A percentile compares a stretch with the other conserved stretches of the same genome.
Conservation (phyloP, 2,329 filamentous ascomycete species). For the Trichoderma aggressivum region DNA sequence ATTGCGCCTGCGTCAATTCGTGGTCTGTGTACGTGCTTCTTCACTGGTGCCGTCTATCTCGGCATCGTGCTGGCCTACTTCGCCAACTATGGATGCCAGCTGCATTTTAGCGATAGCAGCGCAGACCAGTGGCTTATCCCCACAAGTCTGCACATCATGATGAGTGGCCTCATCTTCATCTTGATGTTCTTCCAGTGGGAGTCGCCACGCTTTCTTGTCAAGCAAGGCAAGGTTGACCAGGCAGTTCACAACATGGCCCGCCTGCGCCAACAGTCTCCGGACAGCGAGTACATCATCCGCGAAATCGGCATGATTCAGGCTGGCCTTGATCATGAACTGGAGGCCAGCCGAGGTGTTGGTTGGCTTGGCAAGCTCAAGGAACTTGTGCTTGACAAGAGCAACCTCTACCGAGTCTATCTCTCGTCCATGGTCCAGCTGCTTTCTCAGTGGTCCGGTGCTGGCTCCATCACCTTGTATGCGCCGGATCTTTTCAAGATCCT, state of each 20-base stretch:
- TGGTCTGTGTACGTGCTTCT: slow-evolving; percentile 65
- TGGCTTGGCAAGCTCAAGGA: slow-evolving; percentile 65
- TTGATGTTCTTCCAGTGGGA: slow-evolving; percentile 68
- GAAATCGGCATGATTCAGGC: slow-evolving; percentile 64
- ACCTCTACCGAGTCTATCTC: slow-evolving; percentile 71
- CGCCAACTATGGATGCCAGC: slow-evolving; percentile 59
- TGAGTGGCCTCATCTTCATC: slow-evolving; percentile 67
- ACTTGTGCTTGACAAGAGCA: slow-evolving; percentile 63
- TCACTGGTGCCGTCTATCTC: slow-evolving; percentile 60
- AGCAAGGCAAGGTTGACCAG: slow-evolving; percentile 56
- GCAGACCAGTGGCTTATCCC: slow-evolving; percentile 61
- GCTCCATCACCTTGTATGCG: slow-evolving; percentile 73
- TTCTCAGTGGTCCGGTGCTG: slow-evolving; percentile 70
- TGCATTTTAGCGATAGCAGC: slow-evolving; percentile 47
- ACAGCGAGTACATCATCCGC: slow-evolving; percentile 58
- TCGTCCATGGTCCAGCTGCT: slow-evolving; percentile 67
- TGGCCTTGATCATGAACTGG: slow-evolving; percentile 66
- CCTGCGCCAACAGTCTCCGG: slow-evolving; percentile 56
- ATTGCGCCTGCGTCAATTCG: slow-evolving; percentile 66
- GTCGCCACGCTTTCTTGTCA: slow-evolving; percentile 69
- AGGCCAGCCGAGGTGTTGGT: slow-evolving; percentile 65
- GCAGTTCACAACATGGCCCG: slow-evolving; percentile 54
- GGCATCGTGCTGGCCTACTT: slow-evolving; percentile 80
- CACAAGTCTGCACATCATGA: slow-evolving; percentile 73
- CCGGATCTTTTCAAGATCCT: slow-evolving; percentile 70